Evolutionary conservation across 2,329 filamentous ascomycete species (phyloP).

Genomic region (Tolypocladium nubicola): DNA sequence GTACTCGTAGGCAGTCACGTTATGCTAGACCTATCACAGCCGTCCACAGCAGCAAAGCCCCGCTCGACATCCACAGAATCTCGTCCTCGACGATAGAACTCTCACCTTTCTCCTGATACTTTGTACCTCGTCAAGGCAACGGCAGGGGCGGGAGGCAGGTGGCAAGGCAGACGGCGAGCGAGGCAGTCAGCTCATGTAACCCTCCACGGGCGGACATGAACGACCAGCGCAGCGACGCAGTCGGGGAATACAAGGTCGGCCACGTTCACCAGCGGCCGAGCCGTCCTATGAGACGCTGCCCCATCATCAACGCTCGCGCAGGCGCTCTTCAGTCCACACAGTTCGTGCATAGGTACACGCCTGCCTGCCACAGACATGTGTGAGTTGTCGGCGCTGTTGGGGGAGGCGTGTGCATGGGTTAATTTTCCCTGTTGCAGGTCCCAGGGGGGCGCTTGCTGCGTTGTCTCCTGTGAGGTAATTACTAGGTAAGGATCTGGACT

Average conservation of each 20-base stretch:
- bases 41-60: neutral
- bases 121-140: neutral
- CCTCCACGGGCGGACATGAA: neutral
- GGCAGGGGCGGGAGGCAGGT: neutral
- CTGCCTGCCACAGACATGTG: conserved; percentile 6
- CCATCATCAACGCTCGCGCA: conserved; percentile 25
- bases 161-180: neutral
- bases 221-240: neutral
- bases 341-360: neutral
- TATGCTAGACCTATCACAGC: neutral
- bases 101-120: neutral
- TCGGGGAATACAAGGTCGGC: neutral
- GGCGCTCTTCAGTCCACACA: conserved; percentile 1
- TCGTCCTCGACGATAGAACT: neutral
- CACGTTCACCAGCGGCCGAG: neutral
- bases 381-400: conserved; percentile 22
- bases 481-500: neutral
- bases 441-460: neutral
- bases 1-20: neutral
- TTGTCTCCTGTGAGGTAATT: neutral
- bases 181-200: neutral
- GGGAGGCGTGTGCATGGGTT: conserved; percentile 12
- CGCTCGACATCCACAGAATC: neutral
- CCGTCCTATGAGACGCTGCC: conserved; percentile 29
- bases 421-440: neutral